These are phyloP conservation scores for Monosporascus sp. DNA, from an alignment of 2,329 filamentous ascomycete species.

Conservation along the genomic window DNA sequence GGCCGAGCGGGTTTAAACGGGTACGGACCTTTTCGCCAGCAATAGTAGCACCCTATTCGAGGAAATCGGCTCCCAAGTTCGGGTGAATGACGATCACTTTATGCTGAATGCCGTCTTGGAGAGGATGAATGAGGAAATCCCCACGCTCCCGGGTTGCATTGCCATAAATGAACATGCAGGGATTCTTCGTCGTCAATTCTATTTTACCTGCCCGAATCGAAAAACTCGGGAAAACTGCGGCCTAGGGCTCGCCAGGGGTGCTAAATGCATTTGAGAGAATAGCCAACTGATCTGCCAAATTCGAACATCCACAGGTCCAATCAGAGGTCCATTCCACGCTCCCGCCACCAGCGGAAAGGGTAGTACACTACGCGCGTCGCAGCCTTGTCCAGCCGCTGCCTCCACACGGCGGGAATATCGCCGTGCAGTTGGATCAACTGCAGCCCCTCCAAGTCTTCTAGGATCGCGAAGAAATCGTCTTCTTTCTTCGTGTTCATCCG, in stretches of 20 bases:
- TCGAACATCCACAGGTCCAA: too few species aligned
- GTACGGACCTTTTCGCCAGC: not conserved
- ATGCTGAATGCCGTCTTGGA: not conserved
- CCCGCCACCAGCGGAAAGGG: conserved; percentile 21
- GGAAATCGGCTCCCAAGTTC: not conserved
- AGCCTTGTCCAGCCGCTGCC: conserved; percentile 7
- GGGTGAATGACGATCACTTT: not conserved
- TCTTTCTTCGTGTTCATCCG: conserved; percentile 18
- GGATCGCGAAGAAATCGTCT: conserved; percentile 14
- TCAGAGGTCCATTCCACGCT: conserved; percentile 9
- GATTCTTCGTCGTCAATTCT: not conserved
- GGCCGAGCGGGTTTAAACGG: not conserved
- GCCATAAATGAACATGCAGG: conserved; percentile 15
- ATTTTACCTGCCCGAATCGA: not conserved
- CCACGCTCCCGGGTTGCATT: conserved; percentile 17
- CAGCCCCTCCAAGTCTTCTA: conserved; percentile 10
- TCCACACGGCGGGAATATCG: conserved; percentile 14
- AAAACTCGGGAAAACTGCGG: not conserved
- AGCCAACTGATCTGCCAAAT: too few species aligned
- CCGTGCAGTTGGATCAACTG: conserved; percentile 17
- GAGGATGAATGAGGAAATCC: not conserved
- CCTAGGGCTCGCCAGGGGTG: not conserved
- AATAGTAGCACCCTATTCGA: not conserved
- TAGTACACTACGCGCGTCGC: conserved; percentile 9
- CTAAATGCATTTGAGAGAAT: not conserved